These are phyloP conservation scores for Trapa incisa DNA, from an alignment of 345 rosid species.

Conservation along the genomic window DNA sequence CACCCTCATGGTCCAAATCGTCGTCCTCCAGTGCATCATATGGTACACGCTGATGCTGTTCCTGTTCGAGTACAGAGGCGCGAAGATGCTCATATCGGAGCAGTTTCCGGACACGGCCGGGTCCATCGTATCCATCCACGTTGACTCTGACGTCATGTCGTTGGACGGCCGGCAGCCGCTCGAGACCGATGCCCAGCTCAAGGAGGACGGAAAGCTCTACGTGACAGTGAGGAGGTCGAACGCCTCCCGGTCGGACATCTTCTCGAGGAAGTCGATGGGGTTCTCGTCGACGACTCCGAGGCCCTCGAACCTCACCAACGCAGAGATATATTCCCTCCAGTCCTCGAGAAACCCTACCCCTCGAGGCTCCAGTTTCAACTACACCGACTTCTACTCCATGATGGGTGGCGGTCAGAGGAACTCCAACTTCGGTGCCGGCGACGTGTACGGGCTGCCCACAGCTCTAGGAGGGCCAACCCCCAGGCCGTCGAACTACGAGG, in stretches of 20 bases:
- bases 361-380: conserved; percentile 3
- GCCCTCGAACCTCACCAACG: conserved; percentile 26
- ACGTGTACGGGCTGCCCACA: conserved; percentile 64
- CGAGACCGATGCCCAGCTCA: conserved; percentile 25
- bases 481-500: too few species aligned
- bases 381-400: conserved; percentile 7
- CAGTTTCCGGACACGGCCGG: conserved; percentile 26
- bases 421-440: conserved; percentile 51
- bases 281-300: conserved; percentile 21
- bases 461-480: conserved; percentile 78
- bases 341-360: conserved; percentile 3
- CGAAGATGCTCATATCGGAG: conserved; percentile 20
- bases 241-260: conserved; percentile 22
- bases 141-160: conserved; percentile 22
- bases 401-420: conserved; percentile 1
- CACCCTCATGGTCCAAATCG: conserved; percentile 11
- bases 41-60: conserved; percentile 17
- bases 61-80: conserved; percentile 26
- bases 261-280: conserved; percentile 21
- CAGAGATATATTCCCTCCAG: conserved; percentile 18
- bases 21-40: conserved; percentile 16
- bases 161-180: conserved; percentile 24
- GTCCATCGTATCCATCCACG: conserved; percentile 20
- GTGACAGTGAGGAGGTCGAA: conserved; percentile 21
- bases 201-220: conserved; percentile 27